These are phyloP conservation scores for Populus pruinosa DNA, from an alignment of 345 rosid genomes.

Conservation along the genomic window DNA sequence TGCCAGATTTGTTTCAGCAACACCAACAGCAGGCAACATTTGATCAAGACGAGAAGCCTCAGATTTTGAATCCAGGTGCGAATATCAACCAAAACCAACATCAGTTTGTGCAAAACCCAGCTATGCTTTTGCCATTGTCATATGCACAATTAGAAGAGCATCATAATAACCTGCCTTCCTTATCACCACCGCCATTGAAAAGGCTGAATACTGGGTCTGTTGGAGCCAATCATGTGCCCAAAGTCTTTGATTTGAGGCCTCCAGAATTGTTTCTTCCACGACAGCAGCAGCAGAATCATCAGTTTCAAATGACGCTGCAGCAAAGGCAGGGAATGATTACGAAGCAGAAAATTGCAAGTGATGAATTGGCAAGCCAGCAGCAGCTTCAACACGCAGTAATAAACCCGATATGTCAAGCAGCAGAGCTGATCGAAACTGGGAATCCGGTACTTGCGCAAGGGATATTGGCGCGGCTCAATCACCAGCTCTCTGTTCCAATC, in stretches of 20 bases:
- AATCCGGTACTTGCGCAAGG: conserved; percentile 86
- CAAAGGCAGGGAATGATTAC: conserved; percentile 21
- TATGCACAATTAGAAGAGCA: conserved; percentile 44
- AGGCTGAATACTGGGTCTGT: conserved; percentile 19
- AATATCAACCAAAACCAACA: conserved; percentile 51
- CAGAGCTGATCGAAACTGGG: conserved; percentile 84
- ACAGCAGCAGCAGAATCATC: conserved; percentile 26
- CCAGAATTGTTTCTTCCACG: conserved; percentile 40
- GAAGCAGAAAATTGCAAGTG: conserved; percentile 38
- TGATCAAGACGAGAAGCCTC: conserved; percentile 44
- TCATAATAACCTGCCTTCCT: conserved; percentile 25
- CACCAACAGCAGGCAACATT: conserved; percentile 17
- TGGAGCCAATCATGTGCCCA: conserved; percentile 10
- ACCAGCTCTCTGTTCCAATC: conserved; percentile 69
- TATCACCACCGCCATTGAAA: conserved; percentile 46
- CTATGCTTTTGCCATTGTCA: conserved; percentile 44
- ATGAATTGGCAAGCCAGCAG: conserved; percentile 47
- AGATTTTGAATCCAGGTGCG: conserved; percentile 41
- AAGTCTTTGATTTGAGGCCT: conserved; percentile 21
- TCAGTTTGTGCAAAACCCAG: conserved; percentile 42
- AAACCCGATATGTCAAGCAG: conserved; percentile 75
- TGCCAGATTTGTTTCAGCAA: conserved; percentile 26
- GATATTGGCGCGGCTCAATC: conserved; percentile 99
- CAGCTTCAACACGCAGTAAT: conserved; percentile 66
- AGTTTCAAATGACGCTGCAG: conserved; percentile 30